Percentiles rank a stretch among this genome's conserved stretches.
Conservation (phyloP, 257 asterid genomes). For the Ehretia macrophylla region DNA sequence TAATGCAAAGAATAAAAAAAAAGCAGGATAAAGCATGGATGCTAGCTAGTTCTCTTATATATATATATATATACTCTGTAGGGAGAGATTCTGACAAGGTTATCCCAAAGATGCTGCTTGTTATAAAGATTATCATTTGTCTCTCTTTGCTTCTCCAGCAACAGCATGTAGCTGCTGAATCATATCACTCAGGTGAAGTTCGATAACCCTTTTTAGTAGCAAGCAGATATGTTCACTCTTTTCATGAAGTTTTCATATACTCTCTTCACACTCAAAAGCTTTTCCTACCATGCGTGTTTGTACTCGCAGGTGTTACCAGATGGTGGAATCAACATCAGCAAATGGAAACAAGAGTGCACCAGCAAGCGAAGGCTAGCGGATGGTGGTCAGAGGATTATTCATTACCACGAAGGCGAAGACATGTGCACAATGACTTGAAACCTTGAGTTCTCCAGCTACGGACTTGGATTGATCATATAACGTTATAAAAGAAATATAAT, state of each 20-base stretch:
- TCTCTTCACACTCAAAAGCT: no score
- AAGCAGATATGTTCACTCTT: background rate
- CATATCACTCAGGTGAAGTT: conserved; percentile 7
- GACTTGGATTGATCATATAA: no score
- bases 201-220: background rate
- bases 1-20: no score
- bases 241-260: background rate
- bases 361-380: background rate
- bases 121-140: conserved; percentile 3
- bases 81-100: background rate
- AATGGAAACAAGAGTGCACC: background rate
- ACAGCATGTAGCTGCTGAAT: background rate
- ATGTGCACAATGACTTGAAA: conserved; percentile 15
- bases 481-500: no score
- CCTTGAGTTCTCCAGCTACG: conserved; percentile 11
- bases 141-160: conserved; percentile 13
- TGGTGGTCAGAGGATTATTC: conserved; percentile 22
- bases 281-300: no score
- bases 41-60: background rate
- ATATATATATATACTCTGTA: no score
- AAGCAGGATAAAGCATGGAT: no score
- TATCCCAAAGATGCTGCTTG: background rate
- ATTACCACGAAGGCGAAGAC: conserved; percentile 9
- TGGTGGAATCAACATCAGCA: conserved; percentile 6
- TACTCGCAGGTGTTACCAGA: conserved; percentile 14